These are phyloP conservation scores for Pseudogymnoascus sp. DNA, from an alignment of 2,329 filamentous ascomycete species.

Conservation along the genomic window DNA sequence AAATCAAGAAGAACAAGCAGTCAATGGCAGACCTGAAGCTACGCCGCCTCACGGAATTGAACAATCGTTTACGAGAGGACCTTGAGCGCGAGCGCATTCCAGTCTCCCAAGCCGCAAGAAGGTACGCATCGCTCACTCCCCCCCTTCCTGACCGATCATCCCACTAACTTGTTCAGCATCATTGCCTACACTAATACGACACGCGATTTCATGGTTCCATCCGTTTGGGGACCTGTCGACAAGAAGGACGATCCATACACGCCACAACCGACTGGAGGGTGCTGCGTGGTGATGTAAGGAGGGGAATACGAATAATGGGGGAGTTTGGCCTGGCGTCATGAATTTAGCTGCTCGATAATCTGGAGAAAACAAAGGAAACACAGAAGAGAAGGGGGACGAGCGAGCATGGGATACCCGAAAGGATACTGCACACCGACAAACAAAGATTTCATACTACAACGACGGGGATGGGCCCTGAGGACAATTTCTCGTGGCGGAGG, in stretches of 20 bases:
- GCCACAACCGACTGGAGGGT: constrained; percentile 85
- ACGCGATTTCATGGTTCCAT: constrained; percentile 99
- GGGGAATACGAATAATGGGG: constrained; percentile 16
- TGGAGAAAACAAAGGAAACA: constrained; percentile 3
- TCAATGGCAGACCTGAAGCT: constrained; percentile 99
- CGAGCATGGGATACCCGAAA: constrained; percentile 4
- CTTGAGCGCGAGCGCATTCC: constrained; percentile 92
- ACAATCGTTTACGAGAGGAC: constrained; percentile 91
- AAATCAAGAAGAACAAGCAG: constrained; percentile 90
- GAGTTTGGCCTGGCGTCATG: constrained; percentile 1
- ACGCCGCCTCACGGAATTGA: constrained; percentile 90
- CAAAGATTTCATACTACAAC: constrained; percentile 7
- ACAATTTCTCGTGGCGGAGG: neutral
- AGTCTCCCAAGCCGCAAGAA: constrained; percentile 86
- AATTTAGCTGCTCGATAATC: constrained; percentile 1
- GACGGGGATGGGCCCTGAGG: neutral
- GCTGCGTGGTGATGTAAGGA: constrained; percentile 86
- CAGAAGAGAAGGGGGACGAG: neutral
- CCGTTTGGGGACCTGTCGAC: constrained; percentile 90
- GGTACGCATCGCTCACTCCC: constrained; percentile 46
- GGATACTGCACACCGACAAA: neutral
- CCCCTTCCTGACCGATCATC: constrained; percentile 14
- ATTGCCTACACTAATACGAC: constrained; percentile 98
- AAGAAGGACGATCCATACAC: constrained; percentile 98
- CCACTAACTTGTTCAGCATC: constrained; percentile 54